A percentile compares a stretch with the other conserved stretches of the same genome.
phyloP scores from a whole-genome alignment of 1,284 basidiomycete species.

The Ceraceosorus bombacis region DNA sequence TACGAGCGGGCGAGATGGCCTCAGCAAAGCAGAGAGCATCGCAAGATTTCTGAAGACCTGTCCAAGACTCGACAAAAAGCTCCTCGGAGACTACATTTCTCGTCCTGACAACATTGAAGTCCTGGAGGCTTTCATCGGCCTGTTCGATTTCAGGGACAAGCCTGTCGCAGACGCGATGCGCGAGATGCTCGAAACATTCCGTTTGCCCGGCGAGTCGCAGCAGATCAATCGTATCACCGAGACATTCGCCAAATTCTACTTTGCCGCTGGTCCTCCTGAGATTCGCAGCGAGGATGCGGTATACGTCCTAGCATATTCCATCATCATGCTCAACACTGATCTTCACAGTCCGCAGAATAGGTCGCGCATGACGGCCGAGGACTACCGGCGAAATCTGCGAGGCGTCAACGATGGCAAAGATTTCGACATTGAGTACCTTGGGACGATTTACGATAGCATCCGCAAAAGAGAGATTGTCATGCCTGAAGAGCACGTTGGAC shows the following conservation, averaged over 20 bases:
- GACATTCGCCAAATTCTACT: conserved; percentile 85
- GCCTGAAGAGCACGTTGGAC: conserved; percentile 95
- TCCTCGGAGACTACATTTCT: conserved; percentile 89
- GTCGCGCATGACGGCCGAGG: conserved; percentile 94
- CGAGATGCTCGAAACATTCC: conserved; percentile 85
- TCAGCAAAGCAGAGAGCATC: conserved; percentile 36
- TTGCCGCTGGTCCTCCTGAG: conserved; percentile 77
- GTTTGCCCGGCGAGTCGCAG: conserved; percentile 89
- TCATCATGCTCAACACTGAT: conserved; percentile 99
- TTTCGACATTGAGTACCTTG: conserved; percentile 78
- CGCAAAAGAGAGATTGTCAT: conserved; percentile 90
- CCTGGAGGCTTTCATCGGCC: conserved; percentile 74
- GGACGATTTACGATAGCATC: conserved; percentile 85
- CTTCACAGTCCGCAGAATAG: conserved; percentile 94
- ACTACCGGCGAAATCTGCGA: conserved; percentile 83
- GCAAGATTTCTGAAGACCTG: conserved; percentile 82
- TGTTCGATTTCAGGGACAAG: conserved; percentile 88
- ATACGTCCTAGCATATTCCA: conserved; percentile 87
- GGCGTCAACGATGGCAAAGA: conserved; percentile 83
- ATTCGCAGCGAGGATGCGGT: conserved; percentile 87
- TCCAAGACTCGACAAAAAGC: conserved; percentile 79
- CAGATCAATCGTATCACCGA: conserved; percentile 92
- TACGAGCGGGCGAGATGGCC: conserved; percentile 52
- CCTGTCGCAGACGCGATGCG: conserved; percentile 88
- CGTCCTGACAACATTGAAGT: conserved; percentile 78